Base-by-base conservation (phyloP, 2,329 filamentous ascomycete genomes). In the Hansfordia pulvinata region DNA sequence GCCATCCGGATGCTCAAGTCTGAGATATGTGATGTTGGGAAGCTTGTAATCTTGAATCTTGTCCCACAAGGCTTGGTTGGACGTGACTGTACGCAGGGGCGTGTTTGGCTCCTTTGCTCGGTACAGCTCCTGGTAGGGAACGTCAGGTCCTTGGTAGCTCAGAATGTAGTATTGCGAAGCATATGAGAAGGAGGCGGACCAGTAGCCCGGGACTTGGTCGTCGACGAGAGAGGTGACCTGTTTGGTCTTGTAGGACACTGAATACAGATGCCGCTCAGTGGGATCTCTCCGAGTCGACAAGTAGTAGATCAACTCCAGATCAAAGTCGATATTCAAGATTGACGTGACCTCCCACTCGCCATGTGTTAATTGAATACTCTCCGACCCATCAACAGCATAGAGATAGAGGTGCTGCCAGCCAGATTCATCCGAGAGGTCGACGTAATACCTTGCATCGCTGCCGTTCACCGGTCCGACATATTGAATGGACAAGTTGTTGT, bases 41-140 rank as follows among this genome's bases (percentile, higher is more conserved):
- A 80, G 56, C 12, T 60, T 66, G 49, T 77, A 78, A 14, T 61
- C 52, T 9, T 68, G 50, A 2, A 80, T 57, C n/a, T 52, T 60
- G 14, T 58, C 46, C 39, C 65, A 61, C 2, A 77, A 56, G 0
- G 43, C 56, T n/a, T 62, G 59, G 44, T 80, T 80, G 40, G 65
- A 62, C 8, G 66, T 64, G 7, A 81, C 56, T 0, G 63, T 69
- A 5, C 67, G 62, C 7, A 79, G 46, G 0, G 72, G 62, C 18
- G 52, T 58, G 6, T 39, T 39, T 12, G 58, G 64, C 12, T 62
- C 60, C 41, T 74, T 66, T 33, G 62, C 44, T 0, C 64, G 53
- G 49, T 76, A 77, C 1, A 81, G 57, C 35, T 77, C 70, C 40
- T 80, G 73, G 48, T 77, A 79, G 0, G 76, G 75, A 0, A 81